A percentile compares a stretch with the other conserved stretches of the same genome.
Conservation (phyloP, 208 protist species). For the Tritrichomonas musculus region DNA sequence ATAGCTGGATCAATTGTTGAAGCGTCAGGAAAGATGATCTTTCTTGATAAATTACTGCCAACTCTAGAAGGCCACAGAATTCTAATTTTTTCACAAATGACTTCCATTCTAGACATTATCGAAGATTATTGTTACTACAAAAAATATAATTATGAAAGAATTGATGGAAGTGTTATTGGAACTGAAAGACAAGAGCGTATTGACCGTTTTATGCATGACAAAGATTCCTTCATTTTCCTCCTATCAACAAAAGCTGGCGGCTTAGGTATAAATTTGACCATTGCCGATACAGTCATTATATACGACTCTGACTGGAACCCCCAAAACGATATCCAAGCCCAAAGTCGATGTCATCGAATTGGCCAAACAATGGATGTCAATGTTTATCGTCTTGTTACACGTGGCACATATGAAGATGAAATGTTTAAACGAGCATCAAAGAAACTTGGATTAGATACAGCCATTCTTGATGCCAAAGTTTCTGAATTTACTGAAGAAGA, state of each 20-base stretch:
- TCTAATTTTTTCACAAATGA: conserved; percentile 86
- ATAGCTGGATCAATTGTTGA: conserved; percentile 46
- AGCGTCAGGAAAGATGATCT: conserved; percentile 59
- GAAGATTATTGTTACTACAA: conserved; percentile 66
- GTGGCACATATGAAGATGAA: conserved; percentile 76
- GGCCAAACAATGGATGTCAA: conserved; percentile 66
- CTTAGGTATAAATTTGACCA: conserved; percentile 66
- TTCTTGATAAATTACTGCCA: conserved; percentile 64
- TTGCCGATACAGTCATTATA: conserved; percentile 67
- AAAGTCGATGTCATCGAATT: conserved; percentile 80
- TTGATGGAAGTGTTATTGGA: conserved; percentile 40
- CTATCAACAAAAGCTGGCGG: conserved; percentile 65
- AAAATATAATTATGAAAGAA: conserved; percentile 66
- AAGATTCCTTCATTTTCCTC: conserved; percentile 59
- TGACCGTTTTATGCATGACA: conserved; percentile 45
- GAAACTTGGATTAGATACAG: conserved; percentile 71
- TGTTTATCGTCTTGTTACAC: not conserved
- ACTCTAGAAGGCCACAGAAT: conserved; percentile 73
- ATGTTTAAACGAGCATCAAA: conserved; percentile 72
- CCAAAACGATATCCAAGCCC: conserved; percentile 88
- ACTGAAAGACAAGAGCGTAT: conserved; percentile 50
- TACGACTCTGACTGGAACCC: conserved; percentile 89
- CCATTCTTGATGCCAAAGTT: conserved; percentile 50
- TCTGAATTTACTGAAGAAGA: not conserved
- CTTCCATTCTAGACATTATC: conserved; percentile 46